Base-by-base conservation (phyloP, 768 basidiomycete species). In the Tulasnella sp. region DNA sequence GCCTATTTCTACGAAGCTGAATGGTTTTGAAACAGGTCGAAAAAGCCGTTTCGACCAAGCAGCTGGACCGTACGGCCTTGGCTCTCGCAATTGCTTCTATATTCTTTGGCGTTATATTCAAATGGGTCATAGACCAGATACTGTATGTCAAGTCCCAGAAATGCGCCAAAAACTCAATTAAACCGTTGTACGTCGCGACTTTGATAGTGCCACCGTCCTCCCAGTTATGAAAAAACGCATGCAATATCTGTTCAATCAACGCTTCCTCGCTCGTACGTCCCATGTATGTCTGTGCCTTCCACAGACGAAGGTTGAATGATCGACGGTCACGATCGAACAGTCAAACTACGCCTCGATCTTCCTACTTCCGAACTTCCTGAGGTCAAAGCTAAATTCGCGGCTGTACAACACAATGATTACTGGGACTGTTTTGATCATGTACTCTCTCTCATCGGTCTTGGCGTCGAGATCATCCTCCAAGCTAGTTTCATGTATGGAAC, bases 341-440 rank as follows among this genome's bases (percentile, higher is more conserved):
- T 38, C 34, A 38, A 53, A 15, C 31, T 53, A 0, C 31, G 42
- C 19, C 30, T 53, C 31, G 52, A 53, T 53, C 52, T 53, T 12
- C 54, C 54, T 11, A 56, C 54, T 19, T 56, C 42, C n/a, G 54
- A 56, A 19, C 19, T 19, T 19, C 9, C 38, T 11, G 54, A 56
- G 9, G 44, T 56, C 10, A 42, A 56, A 27, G 54, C 54, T 12
- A 56, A 56, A 29, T 43, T 56, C 24, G 22, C 22, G 42, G 54
- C 54, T 19, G 54, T 30, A 9, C 38, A 43, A 3, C 5, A 38
- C 15, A 38, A 15, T 15, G 34, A 38, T 15, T 15, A 27, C 9
- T 56, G 54, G 54, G 5, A 9, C 22, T 34, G 38, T 29, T 56
- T 56, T 27, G 41, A 56, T 24, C 41, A 56, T 17, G 25, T 56